phyloP scores from a whole-genome alignment of 768 basidiomycete genomes.

The Serpula lacrymans region DNA sequence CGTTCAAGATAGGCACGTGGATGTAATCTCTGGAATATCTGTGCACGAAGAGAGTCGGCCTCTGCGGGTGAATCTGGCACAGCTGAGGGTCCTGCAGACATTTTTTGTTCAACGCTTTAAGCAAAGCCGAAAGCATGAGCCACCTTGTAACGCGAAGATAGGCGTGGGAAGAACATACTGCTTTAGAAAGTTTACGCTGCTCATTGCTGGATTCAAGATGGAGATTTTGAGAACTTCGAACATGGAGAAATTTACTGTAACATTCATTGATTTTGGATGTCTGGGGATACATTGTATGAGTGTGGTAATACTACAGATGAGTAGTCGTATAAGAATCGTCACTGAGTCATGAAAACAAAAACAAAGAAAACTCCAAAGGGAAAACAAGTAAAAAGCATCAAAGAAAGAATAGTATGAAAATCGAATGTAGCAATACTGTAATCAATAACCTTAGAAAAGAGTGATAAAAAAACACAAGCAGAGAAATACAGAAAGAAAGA shows the following conservation, averaged over 20 bases:
- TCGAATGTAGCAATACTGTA: constrained; percentile 6
- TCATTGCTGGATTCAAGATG: no score
- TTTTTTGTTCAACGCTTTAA: no score
- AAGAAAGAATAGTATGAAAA: constrained; percentile 1
- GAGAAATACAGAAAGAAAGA: constrained; percentile 1
- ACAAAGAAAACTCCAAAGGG: no score
- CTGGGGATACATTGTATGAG: no score
- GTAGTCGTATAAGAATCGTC: constrained; percentile 7
- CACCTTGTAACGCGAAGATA: no score
- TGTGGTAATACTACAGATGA: constrained; percentile 9
- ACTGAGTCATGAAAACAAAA: constrained; percentile 2
- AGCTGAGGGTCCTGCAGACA: background rate
- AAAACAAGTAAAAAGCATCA: background rate
- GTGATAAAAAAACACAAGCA: constrained; percentile 1
- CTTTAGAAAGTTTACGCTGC: no score
- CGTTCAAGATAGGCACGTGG: constrained; percentile 85
- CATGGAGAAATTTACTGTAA: no score
- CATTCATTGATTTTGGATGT: no score
- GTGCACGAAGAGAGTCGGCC: constrained; percentile 26
- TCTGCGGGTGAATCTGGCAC: background rate
- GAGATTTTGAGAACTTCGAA: no score
- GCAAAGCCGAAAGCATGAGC: no score
- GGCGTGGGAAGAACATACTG: no score
- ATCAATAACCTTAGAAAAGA: background rate
- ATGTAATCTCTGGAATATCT: constrained; percentile 83